Evolutionary conservation across 2,329 filamentous ascomycete genomes (phyloP).

Genomic region (Aspergillus pseudoglaucus): DNA sequence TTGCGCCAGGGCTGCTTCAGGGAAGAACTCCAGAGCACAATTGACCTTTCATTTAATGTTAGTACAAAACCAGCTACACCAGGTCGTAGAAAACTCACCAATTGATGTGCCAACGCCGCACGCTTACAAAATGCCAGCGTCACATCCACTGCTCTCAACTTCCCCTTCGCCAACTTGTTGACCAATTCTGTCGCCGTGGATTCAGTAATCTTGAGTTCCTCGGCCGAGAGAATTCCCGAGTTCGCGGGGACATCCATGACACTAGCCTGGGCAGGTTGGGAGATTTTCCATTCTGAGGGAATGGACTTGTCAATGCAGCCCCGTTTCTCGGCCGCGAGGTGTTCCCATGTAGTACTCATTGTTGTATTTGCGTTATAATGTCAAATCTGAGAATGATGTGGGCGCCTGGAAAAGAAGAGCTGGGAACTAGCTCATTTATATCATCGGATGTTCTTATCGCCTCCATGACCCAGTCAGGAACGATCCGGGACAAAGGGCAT

Average conservation of each 20-base stretch:
- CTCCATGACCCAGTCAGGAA: neutral
- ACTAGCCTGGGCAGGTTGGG: slow-evolving; percentile 3
- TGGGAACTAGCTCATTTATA: neutral
- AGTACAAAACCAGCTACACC: neutral
- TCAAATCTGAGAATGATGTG: neutral
- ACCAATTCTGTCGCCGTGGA: slow-evolving; percentile 12
- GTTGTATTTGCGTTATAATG: neutral
- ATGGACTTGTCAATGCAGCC: slow-evolving; percentile 13
- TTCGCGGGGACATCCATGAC: slow-evolving; percentile 9
- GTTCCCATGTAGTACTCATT: slow-evolving; percentile 8
- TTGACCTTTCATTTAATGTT: neutral
- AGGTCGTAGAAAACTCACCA: slow-evolving; percentile 1
- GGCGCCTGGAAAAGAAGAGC: neutral
- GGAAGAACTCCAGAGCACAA: slow-evolving; percentile 30
- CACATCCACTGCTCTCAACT: slow-evolving; percentile 6
- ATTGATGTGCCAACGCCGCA: slow-evolving; percentile 31
- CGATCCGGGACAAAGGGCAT: neutral
- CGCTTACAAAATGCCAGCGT: slow-evolving; percentile 30
- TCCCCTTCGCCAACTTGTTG: slow-evolving; percentile 2
- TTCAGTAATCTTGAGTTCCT: slow-evolving; percentile 13
- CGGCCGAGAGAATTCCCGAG: slow-evolving; percentile 8
- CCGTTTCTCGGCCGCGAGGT: slow-evolving; percentile 13
- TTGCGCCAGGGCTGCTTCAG: slow-evolving; percentile 22
- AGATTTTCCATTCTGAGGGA: slow-evolving; percentile 13
- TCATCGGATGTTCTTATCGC: neutral